Base-by-base conservation (phyloP, 2,329 filamentous ascomycete species). In the Arthroderma sp. region DNA sequence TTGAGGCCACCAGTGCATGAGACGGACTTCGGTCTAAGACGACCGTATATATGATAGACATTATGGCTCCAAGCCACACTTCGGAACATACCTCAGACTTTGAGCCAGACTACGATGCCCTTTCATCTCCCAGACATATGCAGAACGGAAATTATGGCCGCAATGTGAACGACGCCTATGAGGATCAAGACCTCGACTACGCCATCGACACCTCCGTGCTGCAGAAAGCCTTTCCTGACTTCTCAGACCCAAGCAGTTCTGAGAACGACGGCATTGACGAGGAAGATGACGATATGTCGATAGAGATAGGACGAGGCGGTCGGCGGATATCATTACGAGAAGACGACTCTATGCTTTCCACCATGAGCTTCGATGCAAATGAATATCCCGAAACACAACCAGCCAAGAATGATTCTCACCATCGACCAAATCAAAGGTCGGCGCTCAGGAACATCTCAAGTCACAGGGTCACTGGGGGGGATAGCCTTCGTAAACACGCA, bases 271-370 rank as follows among this genome's bases (percentile, higher is more conserved):
- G 63, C 45, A 22, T 22, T 22, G 15, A 22, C 15, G 15, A 22
- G 15, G 57, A 57, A 3, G 61, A 72, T 36, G 66, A 70, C 41
- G 68, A 66, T 42, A 63, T 71, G 48, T 77, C 74, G 2, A 66
- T 80, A 45, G 77, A 81, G 54, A 57, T 76, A 30, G 75, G 72
- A 38, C 68, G 78, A 44, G 76, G 71, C 30, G 57, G 63, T 22
- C 65, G 65, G 48, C 67, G 59, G 50, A 50, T 50, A 10, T 49
- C 50, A 48, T 58, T 49, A 53, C 63, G 51, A 46, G 53, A 58
- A 56, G 65, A 74, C 49, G 68, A 74, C 52, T 75, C 72, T 29
- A 68, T 69, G 38, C 67, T 71, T 49, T 66, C 68, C 4, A 57
- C 66, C 34, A 69, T 76, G 55, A 68, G 63, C 51, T 59, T 71